Evolutionary conservation across 495 filamentous ascomycete species (phyloP).

Genomic region (Penicillium steckii): DNA sequence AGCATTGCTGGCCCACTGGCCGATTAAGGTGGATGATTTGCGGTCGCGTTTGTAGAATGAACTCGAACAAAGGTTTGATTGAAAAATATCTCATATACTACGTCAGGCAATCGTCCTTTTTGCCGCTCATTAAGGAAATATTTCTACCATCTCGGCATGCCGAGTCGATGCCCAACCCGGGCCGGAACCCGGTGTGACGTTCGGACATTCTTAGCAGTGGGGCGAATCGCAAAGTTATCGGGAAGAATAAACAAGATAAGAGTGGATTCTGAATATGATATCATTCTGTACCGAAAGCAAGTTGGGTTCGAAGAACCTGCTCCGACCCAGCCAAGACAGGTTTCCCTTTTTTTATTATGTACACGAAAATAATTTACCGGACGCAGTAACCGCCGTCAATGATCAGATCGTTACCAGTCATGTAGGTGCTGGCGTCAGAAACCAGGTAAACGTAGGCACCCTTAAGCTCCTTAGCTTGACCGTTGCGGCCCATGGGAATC

Average conservation of each 20-base stretch:
- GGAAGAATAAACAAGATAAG: constrained; percentile 1
- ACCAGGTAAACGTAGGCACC: constrained; percentile 77
- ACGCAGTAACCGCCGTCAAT: constrained; percentile 66
- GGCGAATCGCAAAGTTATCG: not conserved
- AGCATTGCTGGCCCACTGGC: constrained; percentile 46
- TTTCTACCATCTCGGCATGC: not conserved
- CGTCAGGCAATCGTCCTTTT: no score
- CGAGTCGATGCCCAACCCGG: not conserved
- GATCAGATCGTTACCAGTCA: constrained; percentile 73
- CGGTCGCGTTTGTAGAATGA: no score
- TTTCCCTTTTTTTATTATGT: not conserved
- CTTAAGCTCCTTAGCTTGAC: constrained; percentile 80
- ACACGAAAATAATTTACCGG: constrained; percentile 31
- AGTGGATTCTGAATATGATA: not conserved
- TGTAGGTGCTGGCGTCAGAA: constrained; percentile 78
- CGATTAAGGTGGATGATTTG: not conserved
- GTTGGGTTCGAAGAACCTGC: constrained; percentile 1
- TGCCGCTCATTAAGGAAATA: no score
- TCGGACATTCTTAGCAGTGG: not conserved
- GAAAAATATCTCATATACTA: not conserved
- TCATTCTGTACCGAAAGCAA: not conserved
- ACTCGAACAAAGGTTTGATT: no score
- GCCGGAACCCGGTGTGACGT: not conserved
- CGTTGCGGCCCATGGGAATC: constrained; percentile 75
- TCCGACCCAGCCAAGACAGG: not conserved